Evolutionary conservation across 2,329 filamentous ascomycete genomes (phyloP), one percentile per base, ranked within the genome.

Genomic region (Colletotrichum brevisporum): DNA sequence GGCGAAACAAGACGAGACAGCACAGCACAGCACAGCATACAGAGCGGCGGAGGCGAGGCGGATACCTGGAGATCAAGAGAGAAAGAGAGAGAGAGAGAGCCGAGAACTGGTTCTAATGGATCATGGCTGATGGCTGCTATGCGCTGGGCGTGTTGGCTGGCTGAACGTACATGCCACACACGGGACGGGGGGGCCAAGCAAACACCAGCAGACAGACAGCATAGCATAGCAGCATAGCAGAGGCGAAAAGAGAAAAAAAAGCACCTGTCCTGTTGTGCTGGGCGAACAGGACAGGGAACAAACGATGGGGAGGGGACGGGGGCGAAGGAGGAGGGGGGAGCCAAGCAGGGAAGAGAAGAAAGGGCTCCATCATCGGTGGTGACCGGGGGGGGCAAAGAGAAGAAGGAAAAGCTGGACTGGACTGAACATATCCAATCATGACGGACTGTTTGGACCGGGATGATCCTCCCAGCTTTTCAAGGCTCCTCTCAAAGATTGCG

Each of bases 51-150:
- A 36, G 8, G 10, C 31, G 31, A 36, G 31, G 31, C 31, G 31
- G 31, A 36, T 36, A 36, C 31, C 31, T 12, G 16, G 52, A 21
- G 21, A 36, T 36, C 31, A 31, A 39, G 15, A 53, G 31, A 15
- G 16, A 16, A 31, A n/a, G 15, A 36, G 21, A 41, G 24, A 21
- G 18, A n/a, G 18, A 41, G n/a, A 24, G 45, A 53, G 58, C 21
- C 58, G 58, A 47, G 36, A 31, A 43, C 36, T 50, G 15, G 47
- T 27, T 51, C 12, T 43, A 12, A 43, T 16, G 41, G 43, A 26
- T 60, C 47, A 52, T 43, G 58, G 58, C 31, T 51, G 48, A 60
- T 24, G 57, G 41, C 43, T 50, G 56, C 27, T 18, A 57, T 57
- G 54, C 39, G 54, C 39, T 43, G 39, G 53, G 39, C 39, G 53